Evolutionary conservation across 306 rosid genomes (phyloP), one percentile per base, ranked within the genome.

Genomic region (Carpinus fangiana): DNA sequence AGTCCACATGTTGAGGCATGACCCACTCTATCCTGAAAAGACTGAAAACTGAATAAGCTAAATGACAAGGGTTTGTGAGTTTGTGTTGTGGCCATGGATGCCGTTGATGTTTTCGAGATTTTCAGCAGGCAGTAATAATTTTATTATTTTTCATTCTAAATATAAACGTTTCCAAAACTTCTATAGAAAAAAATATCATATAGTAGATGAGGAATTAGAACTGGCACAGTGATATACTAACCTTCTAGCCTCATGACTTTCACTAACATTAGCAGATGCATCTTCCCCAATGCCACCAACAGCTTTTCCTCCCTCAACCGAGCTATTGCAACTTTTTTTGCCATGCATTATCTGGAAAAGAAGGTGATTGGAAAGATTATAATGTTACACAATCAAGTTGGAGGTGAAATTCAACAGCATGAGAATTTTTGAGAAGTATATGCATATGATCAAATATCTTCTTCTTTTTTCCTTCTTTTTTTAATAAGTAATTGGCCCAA

Each of bases 291-390:
- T 14, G 62, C 82, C 55, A 8, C 74, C 76, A 18, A 8, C 55
- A 45, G 66, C 76, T 36, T 17, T 67, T 52, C 79, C 88, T 28
- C 75, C 45, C 43, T 84, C 79, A 12, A 74, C 53, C 11, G 87
- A 64, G 70, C 12, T 54, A 71, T 67, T 70, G n/a, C 48, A 36
- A 10, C 45, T 72, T 75, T 82, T 86, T 48, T 41, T 67, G 62
- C 74, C 47, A 62, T 92, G 93, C 93, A 93, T 90, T 73, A 69
- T 85, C 98, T 93, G 80, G 45, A 78, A 76, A 18, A 36, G 5
- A 26, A 38, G 8, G 48, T 18, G 12, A 34, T 65, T 38, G 7
- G 12, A 38, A 41, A 41, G 16, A 66, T 9, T 41, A 66, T 43
- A 66, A 41, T 17, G n/a, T 66, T 36, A 38, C 36, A 17, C 13